Conservation (phyloP, 1,284 basidiomycete species). For the Melampsora larici-populina region DNA sequence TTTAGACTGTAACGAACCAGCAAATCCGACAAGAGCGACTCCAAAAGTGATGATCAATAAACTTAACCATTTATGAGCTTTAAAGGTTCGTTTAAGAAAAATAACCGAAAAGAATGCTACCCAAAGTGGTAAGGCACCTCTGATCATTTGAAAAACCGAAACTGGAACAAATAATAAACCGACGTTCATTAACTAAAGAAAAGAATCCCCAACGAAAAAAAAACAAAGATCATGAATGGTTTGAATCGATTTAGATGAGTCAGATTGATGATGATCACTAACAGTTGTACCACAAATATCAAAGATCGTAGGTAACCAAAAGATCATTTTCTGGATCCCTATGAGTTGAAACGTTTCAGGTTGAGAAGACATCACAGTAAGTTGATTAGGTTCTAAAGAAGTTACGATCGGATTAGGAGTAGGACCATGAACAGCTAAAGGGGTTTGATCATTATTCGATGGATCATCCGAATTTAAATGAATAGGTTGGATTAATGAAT, state of each 20-base stretch:
- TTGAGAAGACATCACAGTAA: conserved; percentile 43
- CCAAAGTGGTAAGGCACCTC: conserved; percentile 93
- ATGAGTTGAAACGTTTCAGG: conserved; percentile 53
- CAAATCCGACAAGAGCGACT: conserved; percentile 84
- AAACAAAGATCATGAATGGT: background rate
- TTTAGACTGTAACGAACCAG: conserved; percentile 75
- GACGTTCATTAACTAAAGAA: conserved; percentile 74
- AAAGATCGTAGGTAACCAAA: conserved; percentile 82
- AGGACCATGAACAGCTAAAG: conserved; percentile 45
- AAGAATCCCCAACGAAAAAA: background rate
- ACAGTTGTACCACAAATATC: conserved; percentile 85
- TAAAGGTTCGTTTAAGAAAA: conserved; percentile 75
- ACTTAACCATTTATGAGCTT: conserved; percentile 69
- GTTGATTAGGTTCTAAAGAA: conserved; percentile 58
- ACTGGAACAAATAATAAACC: conserved; percentile 93
- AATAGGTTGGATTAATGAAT: conserved; percentile 51
- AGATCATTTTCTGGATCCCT: conserved; percentile 68
- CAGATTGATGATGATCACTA: conserved; percentile 42
- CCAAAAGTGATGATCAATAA: conserved; percentile 86
- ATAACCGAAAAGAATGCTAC: conserved; percentile 88
- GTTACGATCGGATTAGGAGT: conserved; percentile 57
- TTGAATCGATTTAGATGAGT: conserved; percentile 22
- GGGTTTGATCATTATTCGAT: too few species aligned
- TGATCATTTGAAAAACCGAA: conserved; percentile 96
- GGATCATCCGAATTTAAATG: conserved; percentile 46